Base-by-base conservation (phyloP, 805 yeast genomes). In the Pichia paraexigua region DNA sequence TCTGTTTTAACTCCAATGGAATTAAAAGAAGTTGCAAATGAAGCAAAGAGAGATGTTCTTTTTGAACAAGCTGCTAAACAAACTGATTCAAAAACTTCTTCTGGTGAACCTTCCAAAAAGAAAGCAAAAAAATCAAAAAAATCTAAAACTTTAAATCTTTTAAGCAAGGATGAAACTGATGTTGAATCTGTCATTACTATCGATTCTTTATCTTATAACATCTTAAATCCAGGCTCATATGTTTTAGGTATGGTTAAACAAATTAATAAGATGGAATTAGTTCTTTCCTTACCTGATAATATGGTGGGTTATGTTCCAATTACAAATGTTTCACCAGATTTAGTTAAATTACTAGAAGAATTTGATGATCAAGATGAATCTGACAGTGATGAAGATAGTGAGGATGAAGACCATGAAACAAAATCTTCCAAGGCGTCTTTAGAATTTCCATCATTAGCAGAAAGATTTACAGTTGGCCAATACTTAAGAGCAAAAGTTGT, bases 1-100 rank as follows among this genome's bases (percentile, higher is more conserved):
- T 79, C 92, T 27, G 87, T 82, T 25, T 76, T 94, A 62, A 80
- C 96, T 4, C 90, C 98, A 8, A 71, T 94, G 58, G 99, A 94
- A 69, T 82, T 89, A 58, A 90, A 89, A 66, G 94, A 89, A 64
- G 92, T 92, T 48, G 84, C 96, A 41, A 90, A 89, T 64, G 95
- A 92, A 68, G 99, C 92, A 46, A 83, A 91, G 22, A 80, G 79
- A 56, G 99, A 94, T 70, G 94, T 87, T 41, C 71, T 91, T 47
- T 87, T 87, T 56, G 92, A 71, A 54, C 63, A 45, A 51, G 10
- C 41, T 5, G 17, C 47, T n/a, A 47, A 47, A 28, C 17, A 37
- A 2, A 21, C 11, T 20, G 21, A 41, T 11, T 22, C 43, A 4
- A 56, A 44, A 43, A 43, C 13, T 27, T 67, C 69, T 48, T 63